Percentiles rank a stretch among this genome's conserved stretches.
Evolutionary conservation across 176 grass and related monocot genomes (phyloP).

Genomic region (Carex cristatella): DNA sequence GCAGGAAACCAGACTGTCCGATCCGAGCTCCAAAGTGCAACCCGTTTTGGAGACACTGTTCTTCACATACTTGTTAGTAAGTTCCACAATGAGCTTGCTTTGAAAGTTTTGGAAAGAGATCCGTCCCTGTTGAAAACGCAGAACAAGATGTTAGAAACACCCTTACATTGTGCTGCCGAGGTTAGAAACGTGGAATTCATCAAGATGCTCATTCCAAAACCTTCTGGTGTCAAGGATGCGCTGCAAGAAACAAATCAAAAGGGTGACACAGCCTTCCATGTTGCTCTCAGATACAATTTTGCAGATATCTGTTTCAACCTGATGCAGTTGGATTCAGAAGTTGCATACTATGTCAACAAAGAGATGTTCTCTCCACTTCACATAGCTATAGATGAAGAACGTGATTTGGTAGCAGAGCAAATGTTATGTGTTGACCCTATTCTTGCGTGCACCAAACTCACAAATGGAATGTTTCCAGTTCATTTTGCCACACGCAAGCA

Average conservation of each 20-base stretch:
- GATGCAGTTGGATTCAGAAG: not conserved
- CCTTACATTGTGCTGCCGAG: not conserved
- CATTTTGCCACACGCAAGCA: not conserved
- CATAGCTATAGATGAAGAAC: not conserved
- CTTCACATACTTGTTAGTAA: too few relatives aligned
- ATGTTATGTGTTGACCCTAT: not conserved
- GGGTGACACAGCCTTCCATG: slow-evolving; percentile 10
- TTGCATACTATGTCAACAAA: not conserved
- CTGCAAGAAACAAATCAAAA: not conserved
- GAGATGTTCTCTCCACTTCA: not conserved
- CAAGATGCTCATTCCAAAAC: not conserved
- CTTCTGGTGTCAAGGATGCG: not conserved
- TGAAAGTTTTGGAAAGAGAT: too few relatives aligned
- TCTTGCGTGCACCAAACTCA: too few relatives aligned
- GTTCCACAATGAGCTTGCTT: too few relatives aligned
- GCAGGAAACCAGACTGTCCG: too few relatives aligned
- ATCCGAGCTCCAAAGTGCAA: too few relatives aligned
- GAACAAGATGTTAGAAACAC: too few relatives aligned
- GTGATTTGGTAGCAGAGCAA: not conserved
- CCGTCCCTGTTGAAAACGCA: too few relatives aligned
- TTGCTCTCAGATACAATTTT: not conserved
- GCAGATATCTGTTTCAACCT: not conserved
- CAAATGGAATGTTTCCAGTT: too few relatives aligned
- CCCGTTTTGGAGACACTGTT: too few relatives aligned
- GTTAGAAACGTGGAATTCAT: not conserved